phyloP scores from a whole-genome alignment of 768 basidiomycete species.

The Xerocomellus chrysenteron region DNA sequence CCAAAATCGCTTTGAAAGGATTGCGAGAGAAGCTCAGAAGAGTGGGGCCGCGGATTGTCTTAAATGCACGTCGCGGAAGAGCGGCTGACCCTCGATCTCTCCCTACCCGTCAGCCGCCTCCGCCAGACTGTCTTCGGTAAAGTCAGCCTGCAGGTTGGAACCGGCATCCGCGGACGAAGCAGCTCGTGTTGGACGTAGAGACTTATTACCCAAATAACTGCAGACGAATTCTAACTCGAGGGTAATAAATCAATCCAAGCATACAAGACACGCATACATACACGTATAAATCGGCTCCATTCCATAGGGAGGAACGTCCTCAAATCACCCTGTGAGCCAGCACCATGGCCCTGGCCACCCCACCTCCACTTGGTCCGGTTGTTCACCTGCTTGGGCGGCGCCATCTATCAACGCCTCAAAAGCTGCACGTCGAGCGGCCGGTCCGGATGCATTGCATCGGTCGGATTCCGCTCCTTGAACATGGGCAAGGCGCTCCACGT shows the following conservation, averaged over 20 bases:
- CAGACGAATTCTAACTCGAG: background rate
- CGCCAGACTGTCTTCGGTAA: background rate
- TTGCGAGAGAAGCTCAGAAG: background rate
- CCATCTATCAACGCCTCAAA: constrained; percentile 50
- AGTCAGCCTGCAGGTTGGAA: background rate
- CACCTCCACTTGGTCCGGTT: constrained; percentile 33
- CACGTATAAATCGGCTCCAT: background rate
- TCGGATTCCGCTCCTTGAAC: constrained; percentile 61
- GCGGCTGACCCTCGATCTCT: constrained; percentile 8
- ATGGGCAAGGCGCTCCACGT: constrained; percentile 72
- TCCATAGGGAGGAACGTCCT: background rate
- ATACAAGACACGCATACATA: background rate
- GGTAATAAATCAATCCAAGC: background rate
- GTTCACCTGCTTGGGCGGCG: constrained; percentile 25
- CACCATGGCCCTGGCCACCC: constrained; percentile 40
- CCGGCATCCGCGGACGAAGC: background rate
- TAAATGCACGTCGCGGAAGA: background rate
- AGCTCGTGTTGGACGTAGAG: background rate
- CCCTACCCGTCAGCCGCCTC: constrained; percentile 6
- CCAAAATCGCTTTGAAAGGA: background rate
- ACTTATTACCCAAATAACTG: background rate
- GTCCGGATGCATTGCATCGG: constrained; percentile 46
- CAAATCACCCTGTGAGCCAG: constrained; percentile 12
- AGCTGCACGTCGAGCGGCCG: constrained; percentile 69
- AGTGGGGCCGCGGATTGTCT: background rate